Base-by-base conservation (phyloP, 495 filamentous ascomycete genomes). In the Aspergillus sclerotiicarbonarius region DNA sequence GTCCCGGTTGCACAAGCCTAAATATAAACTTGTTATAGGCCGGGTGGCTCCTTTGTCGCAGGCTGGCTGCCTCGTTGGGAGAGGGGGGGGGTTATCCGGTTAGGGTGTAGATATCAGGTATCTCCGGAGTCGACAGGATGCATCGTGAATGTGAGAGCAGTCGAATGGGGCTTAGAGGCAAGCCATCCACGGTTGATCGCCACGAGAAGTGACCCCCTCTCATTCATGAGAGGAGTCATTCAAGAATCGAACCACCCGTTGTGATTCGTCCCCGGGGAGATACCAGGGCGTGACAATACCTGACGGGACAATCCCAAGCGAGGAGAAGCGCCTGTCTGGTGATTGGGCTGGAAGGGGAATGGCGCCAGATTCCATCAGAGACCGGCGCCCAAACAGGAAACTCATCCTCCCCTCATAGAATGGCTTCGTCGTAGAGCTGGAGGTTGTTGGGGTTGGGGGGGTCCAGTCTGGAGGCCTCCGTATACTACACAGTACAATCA, bases 311-410 rank as follows among this genome's bases (percentile, higher is more conserved):
- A 61, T 55, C 60, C 52, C 30, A 52, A 51, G 46, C 48, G 51
- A 57, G 44, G 37, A 55, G 56, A 63, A 63, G 56, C 53, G 56
- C 61, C 43, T 49, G 56, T 63, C 61, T 63, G 55, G 56, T 59
- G 61, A 63, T 59, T 59, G 61, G 52, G 35, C 61, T n/a, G 49
- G 52, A 59, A 59, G 52, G 20, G 61, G 61, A 62, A 62, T 55
- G 52, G 47, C 29, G 60, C 54, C 51, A 35, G 49, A 56, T 53
- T 56, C 57, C 32, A 47, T 39, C 54, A 52, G 25, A 31, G 33
- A 33, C 51, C 45, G 57, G 18, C 25, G 32, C 30, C 33, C 41
- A 58, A 51, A 21, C 46, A 57, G 32, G 48, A 50, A 44, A 59
- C 32, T 5, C n/a, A 5, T 25, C 5, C 25, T 25, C 12, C 3